Percentiles rank a stretch among this genome's conserved stretches.
Evolutionary conservation across 2,329 filamentous ascomycete genomes (phyloP).

Genomic region (Stagonosporopsis tanaceti): DNA sequence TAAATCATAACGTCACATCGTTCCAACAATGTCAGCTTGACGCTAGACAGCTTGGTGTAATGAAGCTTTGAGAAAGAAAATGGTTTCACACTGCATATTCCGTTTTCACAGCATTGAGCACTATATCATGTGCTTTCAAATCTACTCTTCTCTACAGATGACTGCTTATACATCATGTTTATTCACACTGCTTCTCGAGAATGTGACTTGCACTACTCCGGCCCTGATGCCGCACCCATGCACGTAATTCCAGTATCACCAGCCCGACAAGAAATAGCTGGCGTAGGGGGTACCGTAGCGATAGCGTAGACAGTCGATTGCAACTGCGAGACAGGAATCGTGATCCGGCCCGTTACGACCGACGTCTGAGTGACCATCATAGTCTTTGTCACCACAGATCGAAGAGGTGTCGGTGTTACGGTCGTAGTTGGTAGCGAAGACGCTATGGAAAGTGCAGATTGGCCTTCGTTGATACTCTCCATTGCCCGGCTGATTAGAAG

Average conservation of each 20-base stretch:
- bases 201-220: background rate
- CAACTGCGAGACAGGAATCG: background rate
- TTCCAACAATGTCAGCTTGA: no score
- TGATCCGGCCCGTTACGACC: background rate
- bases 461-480: background rate
- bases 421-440: background rate
- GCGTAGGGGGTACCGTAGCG: background rate
- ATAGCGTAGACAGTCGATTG: slow-evolving; percentile 1
- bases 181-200: no score
- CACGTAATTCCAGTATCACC: background rate
- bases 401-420: background rate
- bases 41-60: no score
- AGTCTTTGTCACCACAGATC: background rate
- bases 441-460: background rate
- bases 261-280: background rate
- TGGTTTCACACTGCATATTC: no score
- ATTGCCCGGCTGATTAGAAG: background rate
- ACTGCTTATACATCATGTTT: no score
- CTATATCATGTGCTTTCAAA: no score
- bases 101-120: no score
- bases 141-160: no score
- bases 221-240: background rate
- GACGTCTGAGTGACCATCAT: slow-evolving; percentile 4
- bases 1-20: no score
- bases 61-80: no score